Conservation (phyloP, 2,329 filamentous ascomycete species). For the Fusarium duplospermum region DNA sequence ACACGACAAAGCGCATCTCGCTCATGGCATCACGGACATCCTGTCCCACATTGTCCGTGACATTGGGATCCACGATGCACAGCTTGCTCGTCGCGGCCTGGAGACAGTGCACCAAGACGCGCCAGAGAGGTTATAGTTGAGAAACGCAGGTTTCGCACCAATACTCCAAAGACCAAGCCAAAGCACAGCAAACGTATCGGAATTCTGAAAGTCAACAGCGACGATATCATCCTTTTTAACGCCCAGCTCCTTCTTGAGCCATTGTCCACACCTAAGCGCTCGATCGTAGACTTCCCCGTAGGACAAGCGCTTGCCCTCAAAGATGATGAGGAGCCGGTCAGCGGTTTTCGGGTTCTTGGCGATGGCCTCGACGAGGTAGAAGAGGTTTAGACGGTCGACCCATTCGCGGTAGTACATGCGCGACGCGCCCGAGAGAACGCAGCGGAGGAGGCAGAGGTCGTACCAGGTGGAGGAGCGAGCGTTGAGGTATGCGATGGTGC, state of each 20-base stretch:
- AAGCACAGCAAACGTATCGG: slow-evolving; percentile 79
- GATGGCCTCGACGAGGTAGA: slow-evolving; percentile 78
- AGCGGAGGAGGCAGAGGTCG: slow-evolving; percentile 71
- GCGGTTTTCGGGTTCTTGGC: slow-evolving; percentile 65
- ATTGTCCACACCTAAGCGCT: slow-evolving; percentile 78
- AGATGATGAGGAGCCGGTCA: slow-evolving; percentile 72
- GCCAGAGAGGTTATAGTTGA: slow-evolving; percentile 86
- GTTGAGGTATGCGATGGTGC: slow-evolving; percentile 81
- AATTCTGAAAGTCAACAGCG: slow-evolving; percentile 85
- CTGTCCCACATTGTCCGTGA: slow-evolving; percentile 67
- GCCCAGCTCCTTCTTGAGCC: slow-evolving; percentile 73
- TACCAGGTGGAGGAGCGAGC: slow-evolving; percentile 75
- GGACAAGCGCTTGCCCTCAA: slow-evolving; percentile 75
- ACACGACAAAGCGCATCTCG: slow-evolving; percentile 68
- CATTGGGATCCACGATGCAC: slow-evolving; percentile 74
- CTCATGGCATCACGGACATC: slow-evolving; percentile 64
- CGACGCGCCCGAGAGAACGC: slow-evolving; percentile 59
- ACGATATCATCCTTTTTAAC: slow-evolving; percentile 80
- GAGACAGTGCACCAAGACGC: slow-evolving; percentile 81
- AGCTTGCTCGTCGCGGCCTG: slow-evolving; percentile 74
- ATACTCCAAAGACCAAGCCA: slow-evolving; percentile 85
- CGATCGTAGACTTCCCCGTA: slow-evolving; percentile 81
- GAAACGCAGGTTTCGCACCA: slow-evolving; percentile 84
- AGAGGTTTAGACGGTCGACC: slow-evolving; percentile 73
- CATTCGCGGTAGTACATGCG: slow-evolving; percentile 61